A percentile compares a stretch with the other conserved stretches of the same genome.
Evolutionary conservation across 192 early-diverging fungal genomes (phyloP).

Genomic region (Umbelopsis sp.): DNA sequence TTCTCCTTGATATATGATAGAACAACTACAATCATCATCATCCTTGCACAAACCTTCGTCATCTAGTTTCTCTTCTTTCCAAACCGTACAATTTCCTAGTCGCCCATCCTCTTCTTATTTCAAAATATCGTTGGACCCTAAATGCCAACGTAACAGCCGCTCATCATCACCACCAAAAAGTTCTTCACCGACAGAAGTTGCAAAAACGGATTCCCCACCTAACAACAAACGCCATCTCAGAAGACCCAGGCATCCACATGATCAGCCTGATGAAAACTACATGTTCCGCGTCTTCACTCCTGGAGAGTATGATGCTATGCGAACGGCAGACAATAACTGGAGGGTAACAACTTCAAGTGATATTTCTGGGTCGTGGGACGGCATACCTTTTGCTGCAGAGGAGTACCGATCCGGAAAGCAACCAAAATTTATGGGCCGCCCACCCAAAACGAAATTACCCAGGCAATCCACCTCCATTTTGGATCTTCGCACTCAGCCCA

Average conservation of each 20-base stretch:
- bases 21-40: neutral
- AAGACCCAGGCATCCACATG: constrained; percentile 19
- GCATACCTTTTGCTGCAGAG: constrained; percentile 7
- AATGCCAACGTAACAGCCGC: neutral
- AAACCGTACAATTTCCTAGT: constrained; percentile 1
- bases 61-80: constrained; percentile 10
- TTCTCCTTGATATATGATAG: constrained; percentile 15
- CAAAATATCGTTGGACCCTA: constrained; percentile 10
- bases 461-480: neutral
- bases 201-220: neutral
- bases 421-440: constrained; percentile 18
- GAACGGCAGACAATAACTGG: constrained; percentile 9
- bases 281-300: constrained; percentile 22
- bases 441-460: constrained; percentile 19
- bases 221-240: constrained; percentile 3
- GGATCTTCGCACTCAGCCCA: neutral
- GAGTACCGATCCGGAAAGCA: constrained; percentile 9
- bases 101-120: neutral
- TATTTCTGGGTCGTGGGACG: constrained; percentile 2
- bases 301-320: constrained; percentile 23
- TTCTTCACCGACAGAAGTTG: neutral
- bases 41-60: neutral
- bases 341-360: constrained; percentile 24
- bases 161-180: neutral
- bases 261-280: constrained; percentile 16